These are phyloP conservation scores for Cryptococcus sp. DNA, from an alignment of 1,284 basidiomycete genomes.

Conservation along the genomic window DNA sequence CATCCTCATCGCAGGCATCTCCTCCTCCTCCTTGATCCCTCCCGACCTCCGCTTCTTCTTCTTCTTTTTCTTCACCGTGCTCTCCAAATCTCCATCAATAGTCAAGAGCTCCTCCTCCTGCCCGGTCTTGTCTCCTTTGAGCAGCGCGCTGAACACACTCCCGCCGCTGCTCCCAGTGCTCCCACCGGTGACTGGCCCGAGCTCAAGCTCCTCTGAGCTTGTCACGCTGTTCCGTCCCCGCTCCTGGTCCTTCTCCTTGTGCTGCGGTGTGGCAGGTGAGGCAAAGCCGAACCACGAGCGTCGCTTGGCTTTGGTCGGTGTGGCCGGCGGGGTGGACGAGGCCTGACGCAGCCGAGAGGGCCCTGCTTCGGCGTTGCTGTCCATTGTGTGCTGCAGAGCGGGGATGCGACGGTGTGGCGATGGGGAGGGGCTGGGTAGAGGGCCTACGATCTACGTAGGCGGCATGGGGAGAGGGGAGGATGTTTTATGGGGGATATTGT, in stretches of 20 bases:
- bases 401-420: too few relatives aligned
- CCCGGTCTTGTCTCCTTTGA: not conserved
- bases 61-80: slow-evolving; percentile 29
- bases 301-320: slow-evolving; percentile 25
- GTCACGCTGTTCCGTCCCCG: slow-evolving; percentile 3
- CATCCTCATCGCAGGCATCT: slow-evolving; percentile 29
- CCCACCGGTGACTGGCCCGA: not conserved
- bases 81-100: slow-evolving; percentile 29
- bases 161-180: not conserved
- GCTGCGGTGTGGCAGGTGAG: slow-evolving; percentile 10
- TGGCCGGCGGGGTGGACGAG: slow-evolving; percentile 16
- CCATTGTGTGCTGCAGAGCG: not conserved
- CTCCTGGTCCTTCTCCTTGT: slow-evolving; percentile 7
- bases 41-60: slow-evolving; percentile 12
- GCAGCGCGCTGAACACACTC: too few relatives aligned
- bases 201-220: slow-evolving; percentile 12
- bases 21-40: slow-evolving; percentile 7
- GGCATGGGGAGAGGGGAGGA: too few relatives aligned
- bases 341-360: slow-evolving; percentile 21
- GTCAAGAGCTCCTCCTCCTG: slow-evolving; percentile 13
- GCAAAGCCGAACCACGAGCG: slow-evolving; percentile 42
- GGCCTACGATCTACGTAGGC: too few relatives aligned
- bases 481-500: too few relatives aligned
- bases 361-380: slow-evolving; percentile 26
- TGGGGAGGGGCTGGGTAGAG: too few relatives aligned